Base-by-base conservation (phyloP, 768 basidiomycete species). In the Coprinopsis sp. region DNA sequence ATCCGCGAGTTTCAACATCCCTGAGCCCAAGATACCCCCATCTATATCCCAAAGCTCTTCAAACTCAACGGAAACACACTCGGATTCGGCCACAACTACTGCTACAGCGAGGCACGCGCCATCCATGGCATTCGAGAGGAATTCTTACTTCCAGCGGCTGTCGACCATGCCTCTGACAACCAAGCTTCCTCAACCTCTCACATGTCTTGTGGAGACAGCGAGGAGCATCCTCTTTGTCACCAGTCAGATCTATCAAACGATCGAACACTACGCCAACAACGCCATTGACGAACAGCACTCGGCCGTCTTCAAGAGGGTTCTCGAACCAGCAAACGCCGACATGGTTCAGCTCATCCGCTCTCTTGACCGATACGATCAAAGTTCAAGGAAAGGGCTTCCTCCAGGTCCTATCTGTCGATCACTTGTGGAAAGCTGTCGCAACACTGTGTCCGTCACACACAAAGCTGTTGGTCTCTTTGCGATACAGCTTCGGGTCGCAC, bases 141-240 rank as follows among this genome's bases (percentile, higher is more conserved):
- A 91, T 57, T 88, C 91, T 1, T 98, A 99, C 65, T 99, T 99
- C 68, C 84, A 86, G 29, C 82, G 93, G n/a, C 72, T 95, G 19
- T 92, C 91, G 2, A 81, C 84, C 25, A 68, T 91, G 4, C 86
- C 87, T 1, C 66, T 81, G 25, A 74, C 81, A 16, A 79, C 77
- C 54, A 73, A 81, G 16, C 76, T 96, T 7, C 89, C 94, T 1
- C 67, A 73, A 13, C 67, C 85, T 12, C 70, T 98, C 6, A 66
- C 82, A 18, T 72, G 72, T 31, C 72, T 95, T 33, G 76, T 92
- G 34, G 92, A 98, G 57, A 84, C 87, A n/a, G 84, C 91, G 37
- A 84, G 96, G 22, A 92, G 89, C 19, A 83, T 98, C 47, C 76
- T 97, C 30, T 98, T 96, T 60, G 87, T 91, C 2, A 74, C 92